Percentiles rank a stretch among this genome's conserved stretches.
Evolutionary conservation across 805 yeast species (phyloP).

Genomic region (Cyberlindnera amylophila): DNA sequence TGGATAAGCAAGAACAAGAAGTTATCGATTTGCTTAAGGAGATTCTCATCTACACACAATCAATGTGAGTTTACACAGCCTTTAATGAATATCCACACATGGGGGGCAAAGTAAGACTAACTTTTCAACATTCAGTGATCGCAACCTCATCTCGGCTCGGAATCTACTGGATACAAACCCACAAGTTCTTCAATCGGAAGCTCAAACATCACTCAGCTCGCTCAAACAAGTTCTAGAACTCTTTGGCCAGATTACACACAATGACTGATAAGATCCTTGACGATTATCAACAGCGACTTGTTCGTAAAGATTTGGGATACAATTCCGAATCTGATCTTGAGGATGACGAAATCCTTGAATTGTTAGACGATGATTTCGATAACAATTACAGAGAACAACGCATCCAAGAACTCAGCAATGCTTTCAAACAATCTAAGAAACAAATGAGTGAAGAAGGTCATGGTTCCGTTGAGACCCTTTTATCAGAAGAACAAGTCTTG

Average conservation of each 20-base stretch:
- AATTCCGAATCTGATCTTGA: slow-evolving; percentile 28
- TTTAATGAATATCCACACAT: neutral
- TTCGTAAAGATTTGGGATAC: slow-evolving; percentile 20
- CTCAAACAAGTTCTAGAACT: slow-evolving; percentile 3
- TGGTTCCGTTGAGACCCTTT: slow-evolving; percentile 40
- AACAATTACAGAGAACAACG: slow-evolving; percentile 61
- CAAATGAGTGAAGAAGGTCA: slow-evolving; percentile 35
- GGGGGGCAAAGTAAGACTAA: too few relatives aligned
- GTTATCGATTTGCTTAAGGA: slow-evolving; percentile 2
- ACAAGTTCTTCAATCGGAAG: slow-evolving; percentile 1
- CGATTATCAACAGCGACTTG: slow-evolving; percentile 40
- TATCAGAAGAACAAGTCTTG: slow-evolving; percentile 56
- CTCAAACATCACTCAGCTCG: neutral
- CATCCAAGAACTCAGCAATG: slow-evolving; percentile 49
- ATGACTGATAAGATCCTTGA: slow-evolving; percentile 9
- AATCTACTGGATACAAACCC: slow-evolving; percentile 1
- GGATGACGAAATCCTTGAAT: slow-evolving; percentile 41
- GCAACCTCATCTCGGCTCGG: neutral
- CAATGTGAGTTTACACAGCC: slow-evolving; percentile 5
- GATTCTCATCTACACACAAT: slow-evolving; percentile 4
- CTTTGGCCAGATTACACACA: slow-evolving; percentile 6
- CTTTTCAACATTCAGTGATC: slow-evolving; percentile 2
- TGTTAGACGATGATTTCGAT: slow-evolving; percentile 44
- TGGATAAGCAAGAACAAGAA: slow-evolving; percentile 4
- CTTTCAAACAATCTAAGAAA: slow-evolving; percentile 34